These are phyloP conservation scores for Mycena pura DNA, from an alignment of 768 basidiomycete genomes.

Conservation along the genomic window DNA sequence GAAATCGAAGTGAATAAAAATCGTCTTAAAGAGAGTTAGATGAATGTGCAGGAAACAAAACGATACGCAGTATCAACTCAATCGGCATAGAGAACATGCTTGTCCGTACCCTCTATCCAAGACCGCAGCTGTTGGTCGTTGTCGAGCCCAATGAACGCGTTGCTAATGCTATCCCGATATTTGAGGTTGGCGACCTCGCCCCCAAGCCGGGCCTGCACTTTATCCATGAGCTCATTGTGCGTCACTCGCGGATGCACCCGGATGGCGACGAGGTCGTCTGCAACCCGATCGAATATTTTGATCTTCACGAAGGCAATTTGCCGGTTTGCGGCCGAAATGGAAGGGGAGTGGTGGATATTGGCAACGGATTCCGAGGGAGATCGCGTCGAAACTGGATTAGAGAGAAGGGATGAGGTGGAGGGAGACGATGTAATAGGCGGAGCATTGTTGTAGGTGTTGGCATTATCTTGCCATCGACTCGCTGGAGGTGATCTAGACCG, in stretches of 20 bases:
- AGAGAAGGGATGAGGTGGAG: constrained; percentile 56
- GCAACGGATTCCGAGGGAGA: constrained; percentile 40
- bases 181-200: constrained; percentile 69
- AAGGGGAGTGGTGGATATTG: constrained; percentile 65
- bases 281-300: constrained; percentile 93
- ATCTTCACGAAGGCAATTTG: constrained; percentile 95
- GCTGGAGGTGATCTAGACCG: constrained; percentile 47
- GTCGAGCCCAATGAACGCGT: constrained; percentile 67
- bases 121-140: constrained; percentile 67
- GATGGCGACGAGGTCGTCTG: constrained; percentile 96
- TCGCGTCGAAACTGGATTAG: constrained; percentile 32
- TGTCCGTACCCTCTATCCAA: constrained; percentile 83
- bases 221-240: constrained; percentile 86
- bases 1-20: constrained; percentile 24
- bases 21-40: constrained; percentile 19
- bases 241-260: constrained; percentile 93
- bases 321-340: constrained; percentile 78
- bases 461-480: constrained; percentile 35
- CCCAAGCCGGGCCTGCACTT: constrained; percentile 88
- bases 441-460: constrained; percentile 25
- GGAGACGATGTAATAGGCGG: constrained; percentile 42
- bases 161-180: constrained; percentile 77
- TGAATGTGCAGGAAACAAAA: constrained; percentile 5
- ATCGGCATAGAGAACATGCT: constrained; percentile 84
- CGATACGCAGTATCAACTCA: constrained; percentile 36